Evolutionary conservation across 2,329 filamentous ascomycete species (phyloP), one percentile per base, ranked within the genome.

Genomic region (Paraphaeosphaeria minitans): DNA sequence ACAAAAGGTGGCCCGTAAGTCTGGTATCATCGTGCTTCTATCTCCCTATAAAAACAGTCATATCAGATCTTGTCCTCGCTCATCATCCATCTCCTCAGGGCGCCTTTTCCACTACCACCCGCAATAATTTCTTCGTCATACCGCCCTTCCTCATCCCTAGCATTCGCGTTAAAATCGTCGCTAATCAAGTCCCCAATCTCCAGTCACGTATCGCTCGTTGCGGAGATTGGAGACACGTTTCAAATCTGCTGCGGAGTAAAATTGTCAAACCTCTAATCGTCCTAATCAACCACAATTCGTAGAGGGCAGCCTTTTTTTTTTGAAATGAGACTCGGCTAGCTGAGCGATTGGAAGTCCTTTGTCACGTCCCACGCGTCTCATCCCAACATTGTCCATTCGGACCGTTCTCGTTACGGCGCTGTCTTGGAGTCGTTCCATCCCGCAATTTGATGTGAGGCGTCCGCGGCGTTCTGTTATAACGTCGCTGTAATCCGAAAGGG

Each of bases 131-230:
- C 71, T 48, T 72, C 69, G 24, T 73, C 69, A 31, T 71, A 71
- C n/a, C 27, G 27, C 1, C 55, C 57, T 33, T 71, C 68, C 0
- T 64, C 64, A 19, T 57, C 56, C 4, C 53, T 63, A 64, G 66
- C 61, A 14, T 64, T 58, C 46, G 71, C 71, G 43, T 68, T 66
- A 29, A 72, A 67, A 21, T 69, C 70, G 12, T 73, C 69, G 1
- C 60, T 66, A 37, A 73, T 73, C 47, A 72, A 68, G 13, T 71
- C 71, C n/a, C 87, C 87, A 19, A 93, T 84, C 76, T 96, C 92
- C 76, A 90, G 84, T 93, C 93, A 97, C 8, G 74, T 80, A 12
- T 89, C 84, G 71, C 90, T 93, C 4, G 84, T 88, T 0, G 89
- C 92, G 0, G 90, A 89, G 0, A 97, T 78, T 0, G 92, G 92